These are phyloP conservation scores for Phoma sp. DNA, from an alignment of 2,329 filamentous ascomycete genomes.

Conservation along the genomic window DNA sequence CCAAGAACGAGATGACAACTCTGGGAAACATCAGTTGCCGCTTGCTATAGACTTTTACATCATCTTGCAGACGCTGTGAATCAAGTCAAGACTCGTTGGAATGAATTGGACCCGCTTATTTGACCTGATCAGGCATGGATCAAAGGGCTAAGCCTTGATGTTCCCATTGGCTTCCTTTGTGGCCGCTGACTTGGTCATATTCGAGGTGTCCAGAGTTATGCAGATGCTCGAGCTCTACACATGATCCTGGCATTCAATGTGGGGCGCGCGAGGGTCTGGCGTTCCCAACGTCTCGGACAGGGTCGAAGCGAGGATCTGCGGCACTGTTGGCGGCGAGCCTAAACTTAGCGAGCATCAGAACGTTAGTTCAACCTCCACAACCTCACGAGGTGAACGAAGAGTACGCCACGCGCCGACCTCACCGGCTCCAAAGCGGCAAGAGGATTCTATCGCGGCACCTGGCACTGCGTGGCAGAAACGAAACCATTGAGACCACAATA, in stretches of 20 bases:
- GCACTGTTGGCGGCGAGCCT: slow-evolving; percentile 18
- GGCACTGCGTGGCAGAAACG: slow-evolving; percentile 30
- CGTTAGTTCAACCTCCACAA: slow-evolving; percentile 29
- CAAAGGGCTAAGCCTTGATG: background rate
- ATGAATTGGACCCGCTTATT: background rate
- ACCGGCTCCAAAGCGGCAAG: slow-evolving; percentile 24
- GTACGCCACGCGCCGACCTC: slow-evolving; percentile 16
- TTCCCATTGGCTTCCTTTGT: slow-evolving; percentile 14
- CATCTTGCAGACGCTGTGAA: background rate
- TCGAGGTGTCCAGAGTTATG: slow-evolving; percentile 21
- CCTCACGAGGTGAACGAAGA: slow-evolving; percentile 31
- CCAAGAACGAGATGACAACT: slow-evolving; percentile 1
- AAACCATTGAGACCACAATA: slow-evolving; percentile 27
- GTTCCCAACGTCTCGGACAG: slow-evolving; percentile 31
- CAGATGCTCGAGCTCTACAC: slow-evolving; percentile 5
- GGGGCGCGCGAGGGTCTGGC: slow-evolving; percentile 29
- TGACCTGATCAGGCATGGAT: background rate
- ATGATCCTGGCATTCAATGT: slow-evolving; percentile 17
- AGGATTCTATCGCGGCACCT: slow-evolving; percentile 17
- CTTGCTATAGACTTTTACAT: slow-evolving; percentile 2
- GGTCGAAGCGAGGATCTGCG: slow-evolving; percentile 38
- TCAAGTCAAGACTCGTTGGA: background rate
- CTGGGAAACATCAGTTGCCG: slow-evolving; percentile 6
- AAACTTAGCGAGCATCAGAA: slow-evolving; percentile 41
- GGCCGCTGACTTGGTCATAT: slow-evolving; percentile 13